Conservation (phyloP, 176 grass and related monocot genomes). For the Puccinellia tenuiflora region DNA sequence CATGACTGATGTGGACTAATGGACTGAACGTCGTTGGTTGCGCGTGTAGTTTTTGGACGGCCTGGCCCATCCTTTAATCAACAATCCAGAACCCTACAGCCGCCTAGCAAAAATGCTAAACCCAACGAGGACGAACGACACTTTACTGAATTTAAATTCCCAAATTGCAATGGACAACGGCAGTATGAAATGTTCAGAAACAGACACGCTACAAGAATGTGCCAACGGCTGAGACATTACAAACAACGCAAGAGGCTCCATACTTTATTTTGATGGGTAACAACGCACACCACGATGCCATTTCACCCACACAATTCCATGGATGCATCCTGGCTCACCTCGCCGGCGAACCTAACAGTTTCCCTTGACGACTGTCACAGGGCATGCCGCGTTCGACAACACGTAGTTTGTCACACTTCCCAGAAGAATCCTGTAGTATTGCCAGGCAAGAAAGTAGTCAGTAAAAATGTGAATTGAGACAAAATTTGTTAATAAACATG, state of each 20-base stretch:
- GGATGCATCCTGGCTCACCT: background rate
- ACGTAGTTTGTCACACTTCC: slow-evolving; percentile 92
- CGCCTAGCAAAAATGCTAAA: background rate
- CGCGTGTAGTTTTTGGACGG: background rate
- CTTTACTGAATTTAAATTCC: background rate
- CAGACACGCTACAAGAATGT: background rate
- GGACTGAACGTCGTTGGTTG: background rate
- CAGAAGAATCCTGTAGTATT: slow-evolving; percentile 59
- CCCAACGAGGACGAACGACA: background rate
- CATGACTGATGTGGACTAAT: background rate
- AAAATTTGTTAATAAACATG: no score
- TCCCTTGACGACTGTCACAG: slow-evolving; percentile 76
- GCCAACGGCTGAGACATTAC: background rate
- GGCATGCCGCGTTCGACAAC: slow-evolving; percentile 63
- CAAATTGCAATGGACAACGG: background rate
- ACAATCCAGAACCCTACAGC: background rate
- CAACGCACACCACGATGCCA: background rate
- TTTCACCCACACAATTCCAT: background rate
- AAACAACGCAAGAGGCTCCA: background rate
- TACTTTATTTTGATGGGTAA: slow-evolving; percentile 12
- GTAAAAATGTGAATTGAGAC: background rate
- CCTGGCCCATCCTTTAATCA: no score
- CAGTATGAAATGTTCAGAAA: background rate
- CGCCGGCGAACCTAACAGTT: background rate
- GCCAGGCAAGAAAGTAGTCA: background rate